Percentiles rank a stretch among this genome's conserved stretches.
These are phyloP conservation scores for Diaporthe velutina DNA, from an alignment of 2,329 filamentous ascomycete species.

Conservation along the genomic window DNA sequence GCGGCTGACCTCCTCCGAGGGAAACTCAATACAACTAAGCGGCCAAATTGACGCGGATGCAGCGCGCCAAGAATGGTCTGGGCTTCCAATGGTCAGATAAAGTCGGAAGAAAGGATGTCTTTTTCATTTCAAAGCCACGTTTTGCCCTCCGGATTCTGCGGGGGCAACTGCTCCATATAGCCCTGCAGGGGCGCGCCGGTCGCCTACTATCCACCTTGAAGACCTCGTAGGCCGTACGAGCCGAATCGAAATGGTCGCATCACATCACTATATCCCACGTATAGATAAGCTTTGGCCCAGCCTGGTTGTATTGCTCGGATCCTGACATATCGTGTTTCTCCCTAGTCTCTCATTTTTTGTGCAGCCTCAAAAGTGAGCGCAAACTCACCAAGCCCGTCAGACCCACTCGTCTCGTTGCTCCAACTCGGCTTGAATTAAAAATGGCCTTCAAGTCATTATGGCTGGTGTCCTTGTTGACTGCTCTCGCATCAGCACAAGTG, in stretches of 20 bases:
- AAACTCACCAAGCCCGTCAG: no score
- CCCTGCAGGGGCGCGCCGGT: background rate
- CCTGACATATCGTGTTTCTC: background rate
- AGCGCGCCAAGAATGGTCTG: constrained; percentile 6
- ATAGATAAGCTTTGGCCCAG: constrained; percentile 18
- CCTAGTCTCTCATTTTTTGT: background rate
- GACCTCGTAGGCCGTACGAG: background rate
- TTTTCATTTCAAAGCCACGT: background rate
- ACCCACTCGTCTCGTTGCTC: no score
- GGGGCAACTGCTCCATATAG: constrained; percentile 13
- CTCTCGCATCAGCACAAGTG: constrained; percentile 40
- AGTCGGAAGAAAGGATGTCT: background rate
- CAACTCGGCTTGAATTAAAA: background rate
- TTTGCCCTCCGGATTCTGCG: background rate
- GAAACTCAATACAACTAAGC: constrained; percentile 10
- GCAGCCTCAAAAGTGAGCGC: background rate
- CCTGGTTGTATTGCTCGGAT: fast-evolving
- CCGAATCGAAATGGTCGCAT: background rate
- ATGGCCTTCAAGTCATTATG: constrained; percentile 19
- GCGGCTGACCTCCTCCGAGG: constrained; percentile 34
- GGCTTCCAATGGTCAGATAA: constrained; percentile 34
- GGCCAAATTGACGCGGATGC: constrained; percentile 1
- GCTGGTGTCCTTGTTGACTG: constrained; percentile 8
- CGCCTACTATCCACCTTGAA: background rate
- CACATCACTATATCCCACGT: background rate